These are phyloP conservation scores for Parathielavia appendiculata DNA, from an alignment of 495 filamentous ascomycete species.

Conservation along the genomic window DNA sequence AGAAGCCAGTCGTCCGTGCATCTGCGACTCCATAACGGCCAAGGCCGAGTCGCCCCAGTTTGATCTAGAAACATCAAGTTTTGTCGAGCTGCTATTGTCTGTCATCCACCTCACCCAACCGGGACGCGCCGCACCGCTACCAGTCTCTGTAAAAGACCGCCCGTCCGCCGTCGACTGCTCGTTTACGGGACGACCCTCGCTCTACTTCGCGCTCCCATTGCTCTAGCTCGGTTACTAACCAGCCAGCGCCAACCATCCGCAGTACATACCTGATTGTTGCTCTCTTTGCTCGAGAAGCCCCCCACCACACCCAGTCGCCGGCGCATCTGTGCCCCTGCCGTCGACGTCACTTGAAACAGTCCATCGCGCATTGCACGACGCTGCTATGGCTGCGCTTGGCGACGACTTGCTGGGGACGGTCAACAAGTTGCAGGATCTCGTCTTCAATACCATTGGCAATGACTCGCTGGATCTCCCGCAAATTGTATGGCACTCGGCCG, in stretches of 20 bases:
- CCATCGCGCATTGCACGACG: slow-evolving; percentile 2
- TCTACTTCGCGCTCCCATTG: neutral
- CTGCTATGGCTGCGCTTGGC: slow-evolving; percentile 61
- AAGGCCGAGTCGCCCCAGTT: slow-evolving; percentile 26
- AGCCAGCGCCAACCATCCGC: neutral
- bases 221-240: neutral
- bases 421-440: slow-evolving; percentile 95
- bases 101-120: slow-evolving; percentile 10
- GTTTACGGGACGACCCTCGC: neutral
- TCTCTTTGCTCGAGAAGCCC: neutral
- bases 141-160: slow-evolving; percentile 9
- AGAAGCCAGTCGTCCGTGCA: no score
- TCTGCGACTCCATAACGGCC: slow-evolving; percentile 20
- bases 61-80: slow-evolving; percentile 14
- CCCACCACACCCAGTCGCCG: neutral
- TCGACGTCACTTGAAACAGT: slow-evolving; percentile 1
- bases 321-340: slow-evolving; percentile 5
- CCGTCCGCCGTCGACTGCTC: slow-evolving; percentile 18
- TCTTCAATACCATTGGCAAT: slow-evolving; percentile 99
- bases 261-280: no score
- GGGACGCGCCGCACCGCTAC: slow-evolving; percentile 13
- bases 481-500: slow-evolving; percentile 65
- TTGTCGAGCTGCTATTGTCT: slow-evolving; percentile 23
- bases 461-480: slow-evolving; percentile 96
- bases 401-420: slow-evolving; percentile 89